Percentiles rank a stretch among this genome's conserved stretches.
Conservation (phyloP, 805 yeast genomes). For the Wickerhamiella slavikovae region DNA sequence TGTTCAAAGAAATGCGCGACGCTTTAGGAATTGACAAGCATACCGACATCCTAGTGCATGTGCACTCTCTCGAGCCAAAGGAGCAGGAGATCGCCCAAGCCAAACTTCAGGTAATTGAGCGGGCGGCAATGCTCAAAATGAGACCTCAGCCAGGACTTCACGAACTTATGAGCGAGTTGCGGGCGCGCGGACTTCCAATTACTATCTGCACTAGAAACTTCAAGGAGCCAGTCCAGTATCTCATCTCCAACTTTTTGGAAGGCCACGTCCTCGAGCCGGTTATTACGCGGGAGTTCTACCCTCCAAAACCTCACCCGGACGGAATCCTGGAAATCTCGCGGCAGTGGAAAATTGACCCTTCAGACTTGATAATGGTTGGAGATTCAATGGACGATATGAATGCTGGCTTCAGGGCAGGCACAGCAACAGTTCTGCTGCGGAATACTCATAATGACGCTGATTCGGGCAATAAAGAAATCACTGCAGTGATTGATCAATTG, state of each 20-base stretch:
- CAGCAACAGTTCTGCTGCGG: conserved; percentile 31
- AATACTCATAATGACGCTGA: conserved; percentile 31
- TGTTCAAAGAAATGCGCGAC: conserved; percentile 33
- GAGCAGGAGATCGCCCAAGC: conserved; percentile 25
- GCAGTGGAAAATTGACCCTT: conserved; percentile 27
- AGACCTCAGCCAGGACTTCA: conserved; percentile 26
- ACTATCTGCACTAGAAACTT: conserved; percentile 47
- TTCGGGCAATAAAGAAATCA: conserved; percentile 20
- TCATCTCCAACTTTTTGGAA: conserved; percentile 26
- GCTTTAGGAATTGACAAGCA: conserved; percentile 29
- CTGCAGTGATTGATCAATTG: conserved; percentile 16
- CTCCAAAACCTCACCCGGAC: conserved; percentile 49
- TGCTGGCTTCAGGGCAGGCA: conserved; percentile 46
- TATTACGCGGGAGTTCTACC: conserved; percentile 41
- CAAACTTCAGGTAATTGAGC: conserved; percentile 32
- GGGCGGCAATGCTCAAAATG: conserved; percentile 42
- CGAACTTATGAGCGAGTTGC: conserved; percentile 21
- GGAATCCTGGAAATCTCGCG: conserved; percentile 38
- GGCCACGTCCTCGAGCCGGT: conserved; percentile 26
- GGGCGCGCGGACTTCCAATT: conserved; percentile 19
- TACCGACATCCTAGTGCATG: conserved; percentile 33
- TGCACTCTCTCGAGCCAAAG: conserved; percentile 24
- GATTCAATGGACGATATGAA: conserved; percentile 52
- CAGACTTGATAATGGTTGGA: conserved; percentile 44
- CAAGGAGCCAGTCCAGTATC: conserved; percentile 32